Evolutionary conservation across 495 filamentous ascomycete genomes (phyloP).

Genomic region (Trichoderma asperelloides): DNA sequence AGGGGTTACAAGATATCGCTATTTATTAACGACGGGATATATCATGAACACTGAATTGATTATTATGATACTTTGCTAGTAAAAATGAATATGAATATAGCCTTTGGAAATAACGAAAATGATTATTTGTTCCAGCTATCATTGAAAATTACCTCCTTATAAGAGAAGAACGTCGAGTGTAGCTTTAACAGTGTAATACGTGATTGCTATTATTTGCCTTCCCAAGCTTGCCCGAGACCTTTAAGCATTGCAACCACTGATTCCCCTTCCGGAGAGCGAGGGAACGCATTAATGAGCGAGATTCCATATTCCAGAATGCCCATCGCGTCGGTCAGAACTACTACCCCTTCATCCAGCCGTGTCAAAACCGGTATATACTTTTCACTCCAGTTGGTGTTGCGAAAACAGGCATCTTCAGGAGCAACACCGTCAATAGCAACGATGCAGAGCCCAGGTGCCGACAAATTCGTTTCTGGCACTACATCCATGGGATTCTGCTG

Average conservation of each 20-base stretch:
- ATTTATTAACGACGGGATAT: too few relatives aligned
- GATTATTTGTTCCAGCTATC: too few relatives aligned
- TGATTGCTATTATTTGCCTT: background rate
- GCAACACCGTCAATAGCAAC: constrained; percentile 33
- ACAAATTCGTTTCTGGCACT: background rate
- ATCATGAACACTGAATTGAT: too few relatives aligned
- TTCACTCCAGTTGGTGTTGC: background rate
- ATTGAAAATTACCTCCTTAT: background rate
- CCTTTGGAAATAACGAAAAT: too few relatives aligned
- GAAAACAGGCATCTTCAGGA: constrained; percentile 29
- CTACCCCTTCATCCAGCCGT: background rate
- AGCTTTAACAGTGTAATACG: background rate
- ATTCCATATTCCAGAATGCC: background rate
- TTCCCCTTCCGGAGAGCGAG: background rate
- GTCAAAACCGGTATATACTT: background rate
- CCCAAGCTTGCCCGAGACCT: background rate
- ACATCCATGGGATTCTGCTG: background rate
- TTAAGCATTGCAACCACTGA: background rate
- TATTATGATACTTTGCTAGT: too few relatives aligned
- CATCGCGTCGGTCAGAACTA: background rate
- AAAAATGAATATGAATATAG: too few relatives aligned
- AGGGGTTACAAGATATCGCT: too few relatives aligned
- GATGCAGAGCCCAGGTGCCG: background rate
- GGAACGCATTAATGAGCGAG: background rate
- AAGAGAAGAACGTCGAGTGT: background rate